These are phyloP conservation scores for Pythium brachiatum DNA, from an alignment of 352 stramenopile genomes.

Conservation along the genomic window DNA sequence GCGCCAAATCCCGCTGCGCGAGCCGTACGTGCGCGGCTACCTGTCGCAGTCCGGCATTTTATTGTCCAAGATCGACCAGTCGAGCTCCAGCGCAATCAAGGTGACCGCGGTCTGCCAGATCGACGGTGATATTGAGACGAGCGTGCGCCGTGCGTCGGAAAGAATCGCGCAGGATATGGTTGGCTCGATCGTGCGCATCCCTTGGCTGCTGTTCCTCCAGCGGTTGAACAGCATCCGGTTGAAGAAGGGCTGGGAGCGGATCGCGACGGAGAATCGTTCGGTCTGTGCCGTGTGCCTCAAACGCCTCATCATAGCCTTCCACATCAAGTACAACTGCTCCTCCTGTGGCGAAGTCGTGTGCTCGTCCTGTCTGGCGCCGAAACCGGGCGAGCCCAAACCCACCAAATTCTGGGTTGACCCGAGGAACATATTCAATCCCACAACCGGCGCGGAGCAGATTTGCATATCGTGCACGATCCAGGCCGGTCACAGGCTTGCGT, in stretches of 20 bases:
- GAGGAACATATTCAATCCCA: too few relatives aligned
- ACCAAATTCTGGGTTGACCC: too few relatives aligned
- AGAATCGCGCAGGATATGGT: conserved; percentile 64
- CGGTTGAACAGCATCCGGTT: conserved; percentile 65
- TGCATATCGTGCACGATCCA: conserved; percentile 52
- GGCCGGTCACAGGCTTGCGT: conserved; percentile 20
- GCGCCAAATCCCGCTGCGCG: conserved; percentile 54
- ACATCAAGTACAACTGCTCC: conserved; percentile 66
- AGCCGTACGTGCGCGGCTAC: conserved; percentile 50
- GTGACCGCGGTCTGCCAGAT: conserved; percentile 75
- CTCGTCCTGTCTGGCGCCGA: conserved; percentile 64
- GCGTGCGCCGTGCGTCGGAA: conserved; percentile 45
- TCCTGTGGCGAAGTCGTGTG: conserved; percentile 75
- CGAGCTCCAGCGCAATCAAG: conserved; percentile 50
- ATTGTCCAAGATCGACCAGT: conserved; percentile 58
- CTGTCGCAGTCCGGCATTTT: conserved; percentile 63
- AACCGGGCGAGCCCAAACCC: too few relatives aligned
- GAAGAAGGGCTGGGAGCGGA: conserved; percentile 76
- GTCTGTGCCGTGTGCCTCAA: conserved; percentile 69
- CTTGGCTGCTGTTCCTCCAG: conserved; percentile 52
- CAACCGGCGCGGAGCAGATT: too few relatives aligned
- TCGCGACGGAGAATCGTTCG: conserved; percentile 65
- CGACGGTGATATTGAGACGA: conserved; percentile 49
- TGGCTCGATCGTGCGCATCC: conserved; percentile 39
- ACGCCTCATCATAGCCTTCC: conserved; percentile 73